Conservation (phyloP, 495 filamentous ascomycete genomes). For the Lasiosphaeriaceae sp. region DNA sequence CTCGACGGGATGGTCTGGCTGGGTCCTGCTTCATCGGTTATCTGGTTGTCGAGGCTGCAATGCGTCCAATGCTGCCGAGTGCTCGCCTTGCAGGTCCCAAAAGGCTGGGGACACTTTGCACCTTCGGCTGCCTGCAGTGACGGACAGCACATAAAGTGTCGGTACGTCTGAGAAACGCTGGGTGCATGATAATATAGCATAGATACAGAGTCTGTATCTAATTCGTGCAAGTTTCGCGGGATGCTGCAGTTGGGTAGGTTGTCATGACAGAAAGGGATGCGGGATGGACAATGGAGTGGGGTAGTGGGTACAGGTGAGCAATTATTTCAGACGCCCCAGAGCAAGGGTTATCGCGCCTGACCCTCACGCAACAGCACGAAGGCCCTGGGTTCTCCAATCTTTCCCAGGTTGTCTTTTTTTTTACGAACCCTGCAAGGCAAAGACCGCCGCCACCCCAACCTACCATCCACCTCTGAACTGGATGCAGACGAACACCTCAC, state of each 20-base stretch:
- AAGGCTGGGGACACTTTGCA: neutral
- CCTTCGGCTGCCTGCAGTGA: neutral
- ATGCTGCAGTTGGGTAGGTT: too few relatives aligned
- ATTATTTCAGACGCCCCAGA: neutral
- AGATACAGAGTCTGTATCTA: too few relatives aligned
- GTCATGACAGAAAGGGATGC: too few relatives aligned
- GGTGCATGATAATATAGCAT: too few relatives aligned
- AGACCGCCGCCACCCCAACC: slow-evolving; percentile 1
- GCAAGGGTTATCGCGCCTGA: neutral
- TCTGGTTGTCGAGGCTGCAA: neutral
- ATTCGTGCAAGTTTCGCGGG: too few relatives aligned
- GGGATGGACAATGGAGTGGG: too few relatives aligned
- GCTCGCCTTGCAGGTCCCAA: neutral
- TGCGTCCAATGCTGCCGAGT: neutral
- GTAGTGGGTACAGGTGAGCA: too few relatives aligned
- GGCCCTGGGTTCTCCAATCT: slow-evolving; percentile 12
- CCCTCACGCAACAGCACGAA: neutral
- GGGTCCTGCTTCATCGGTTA: too few relatives aligned
- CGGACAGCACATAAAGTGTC: neutral
- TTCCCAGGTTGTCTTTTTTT: neutral
- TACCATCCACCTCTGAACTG: neutral
- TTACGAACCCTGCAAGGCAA: neutral
- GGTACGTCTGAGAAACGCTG: too few relatives aligned
- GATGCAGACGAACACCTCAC: neutral
- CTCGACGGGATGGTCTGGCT: too few relatives aligned